Percentiles rank a stretch among this genome's conserved stretches.
Conservation (phyloP, 805 yeast genomes). For the Metschnikowia borealis region DNA sequence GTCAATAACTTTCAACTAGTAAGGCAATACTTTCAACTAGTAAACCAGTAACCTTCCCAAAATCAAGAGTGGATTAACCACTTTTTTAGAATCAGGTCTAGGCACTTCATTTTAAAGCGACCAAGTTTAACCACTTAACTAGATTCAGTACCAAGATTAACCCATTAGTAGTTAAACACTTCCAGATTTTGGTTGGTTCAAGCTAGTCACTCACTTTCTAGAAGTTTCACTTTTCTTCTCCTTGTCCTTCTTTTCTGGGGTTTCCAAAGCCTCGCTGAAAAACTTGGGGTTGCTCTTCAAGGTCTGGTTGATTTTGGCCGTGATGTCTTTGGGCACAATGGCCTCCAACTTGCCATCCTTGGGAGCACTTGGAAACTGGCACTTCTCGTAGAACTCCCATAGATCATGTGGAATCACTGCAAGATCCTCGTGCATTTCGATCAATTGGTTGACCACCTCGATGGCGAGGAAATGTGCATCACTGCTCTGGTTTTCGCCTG, state of each 20-base stretch:
- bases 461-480: constrained; percentile 84
- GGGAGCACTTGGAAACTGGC: constrained; percentile 30
- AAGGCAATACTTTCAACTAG: too few relatives aligned
- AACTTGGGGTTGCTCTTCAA: constrained; percentile 30
- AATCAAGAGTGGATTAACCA: too few relatives aligned
- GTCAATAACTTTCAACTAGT: too few relatives aligned
- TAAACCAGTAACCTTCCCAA: too few relatives aligned
- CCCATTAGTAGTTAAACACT: too few relatives aligned
- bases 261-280: constrained; percentile 17
- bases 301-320: constrained; percentile 29
- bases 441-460: constrained; percentile 81
- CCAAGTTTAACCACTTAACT: too few relatives aligned
- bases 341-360: constrained; percentile 15
- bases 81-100: too few relatives aligned
- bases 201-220: too few relatives aligned
- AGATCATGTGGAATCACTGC: constrained; percentile 72
- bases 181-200: too few relatives aligned
- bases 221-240: constrained; percentile 8
- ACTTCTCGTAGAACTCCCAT: constrained; percentile 43
- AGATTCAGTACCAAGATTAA: too few relatives aligned
- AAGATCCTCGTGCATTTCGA: constrained; percentile 75
- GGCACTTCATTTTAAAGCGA: too few relatives aligned
- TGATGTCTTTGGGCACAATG: constrained; percentile 34
- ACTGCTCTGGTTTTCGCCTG: constrained; percentile 35
- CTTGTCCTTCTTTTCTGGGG: not conserved